A percentile compares a stretch with the other conserved stretches of the same genome.
Conservation (phyloP, 257 asterid genomes). For the Misopates orontium region DNA sequence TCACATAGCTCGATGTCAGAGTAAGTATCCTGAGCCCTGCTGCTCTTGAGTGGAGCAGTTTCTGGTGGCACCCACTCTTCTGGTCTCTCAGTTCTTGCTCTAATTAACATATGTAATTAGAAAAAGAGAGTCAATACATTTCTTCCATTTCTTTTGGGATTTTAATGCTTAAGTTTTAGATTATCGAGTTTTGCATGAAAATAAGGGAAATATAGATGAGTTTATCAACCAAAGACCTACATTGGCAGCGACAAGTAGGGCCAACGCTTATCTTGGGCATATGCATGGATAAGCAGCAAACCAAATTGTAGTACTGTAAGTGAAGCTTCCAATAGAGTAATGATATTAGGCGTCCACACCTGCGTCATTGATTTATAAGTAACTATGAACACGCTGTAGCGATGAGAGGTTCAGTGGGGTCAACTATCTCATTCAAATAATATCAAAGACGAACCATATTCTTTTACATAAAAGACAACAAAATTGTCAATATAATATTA, state of each 20-base stretch:
- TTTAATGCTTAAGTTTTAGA: neutral
- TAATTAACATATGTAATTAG: slow-evolving; percentile 22
- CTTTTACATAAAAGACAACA: too few relatives aligned
- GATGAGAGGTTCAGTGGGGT: too few relatives aligned
- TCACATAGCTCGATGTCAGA: slow-evolving; percentile 37
- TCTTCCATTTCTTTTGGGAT: neutral
- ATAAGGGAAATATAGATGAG: slow-evolving; percentile 6
- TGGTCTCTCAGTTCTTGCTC: slow-evolving; percentile 82
- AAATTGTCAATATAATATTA: too few relatives aligned
- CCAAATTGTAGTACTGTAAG: slow-evolving; percentile 91
- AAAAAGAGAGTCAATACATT: slow-evolving; percentile 6
- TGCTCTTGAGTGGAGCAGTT: slow-evolving; percentile 31
- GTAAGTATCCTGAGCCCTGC: slow-evolving; percentile 29
- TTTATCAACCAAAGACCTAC: slow-evolving; percentile 51
- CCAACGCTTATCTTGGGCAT: slow-evolving; percentile 95
- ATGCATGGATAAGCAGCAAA: slow-evolving; percentile 77
- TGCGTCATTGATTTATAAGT: slow-evolving; percentile 27
- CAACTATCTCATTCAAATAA: too few relatives aligned
- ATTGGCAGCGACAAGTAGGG: slow-evolving; percentile 87
- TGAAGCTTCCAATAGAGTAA: slow-evolving; percentile 85
- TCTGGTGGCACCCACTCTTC: slow-evolving; percentile 94
- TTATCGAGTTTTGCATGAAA: neutral
- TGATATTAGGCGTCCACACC: slow-evolving; percentile 91
- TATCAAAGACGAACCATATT: too few relatives aligned
- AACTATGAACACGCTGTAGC: too few relatives aligned